These are phyloP conservation scores for Dactylellina drechsleri DNA, from an alignment of 2,329 filamentous ascomycete genomes.

Conservation along the genomic window DNA sequence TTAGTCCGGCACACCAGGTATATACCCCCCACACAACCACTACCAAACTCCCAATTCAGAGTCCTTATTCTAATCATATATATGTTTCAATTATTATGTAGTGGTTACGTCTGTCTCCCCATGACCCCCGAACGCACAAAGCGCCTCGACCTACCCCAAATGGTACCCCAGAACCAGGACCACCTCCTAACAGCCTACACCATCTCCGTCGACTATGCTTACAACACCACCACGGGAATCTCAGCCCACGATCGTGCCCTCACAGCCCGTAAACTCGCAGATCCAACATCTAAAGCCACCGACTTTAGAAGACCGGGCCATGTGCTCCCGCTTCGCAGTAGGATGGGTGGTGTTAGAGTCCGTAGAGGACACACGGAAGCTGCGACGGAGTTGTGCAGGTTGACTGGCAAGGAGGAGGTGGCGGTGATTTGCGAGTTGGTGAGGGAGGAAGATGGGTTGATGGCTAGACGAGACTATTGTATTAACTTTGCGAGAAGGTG, in stretches of 20 bases:
- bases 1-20: conserved; percentile 85
- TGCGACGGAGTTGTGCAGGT: conserved; percentile 84
- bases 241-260: conserved; percentile 85
- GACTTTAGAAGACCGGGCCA: conserved; percentile 87
- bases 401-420: conserved; percentile 80
- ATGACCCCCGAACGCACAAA: conserved; percentile 75
- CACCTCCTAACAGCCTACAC: conserved; percentile 93
- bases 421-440: conserved; percentile 93
- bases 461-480: conserved; percentile 91
- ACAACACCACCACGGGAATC: conserved; percentile 85
- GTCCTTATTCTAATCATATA: not conserved
- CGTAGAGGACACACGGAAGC: conserved; percentile 92
- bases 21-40: conserved; percentile 8
- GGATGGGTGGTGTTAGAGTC: conserved; percentile 80
- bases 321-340: conserved; percentile 83
- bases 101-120: conserved; percentile 90
- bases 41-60: not conserved
- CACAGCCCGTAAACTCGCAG: conserved; percentile 81
- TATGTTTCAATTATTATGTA: conserved; percentile 20
- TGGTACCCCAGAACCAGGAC: conserved; percentile 81
- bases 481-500: conserved; percentile 86
- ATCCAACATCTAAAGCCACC: conserved; percentile 68
- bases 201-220: conserved; percentile 81
- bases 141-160: conserved; percentile 82
- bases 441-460: conserved; percentile 82